These are phyloP conservation scores for Rubia yunnanensis DNA, from an alignment of 257 asterid species.

Conservation along the genomic window DNA sequence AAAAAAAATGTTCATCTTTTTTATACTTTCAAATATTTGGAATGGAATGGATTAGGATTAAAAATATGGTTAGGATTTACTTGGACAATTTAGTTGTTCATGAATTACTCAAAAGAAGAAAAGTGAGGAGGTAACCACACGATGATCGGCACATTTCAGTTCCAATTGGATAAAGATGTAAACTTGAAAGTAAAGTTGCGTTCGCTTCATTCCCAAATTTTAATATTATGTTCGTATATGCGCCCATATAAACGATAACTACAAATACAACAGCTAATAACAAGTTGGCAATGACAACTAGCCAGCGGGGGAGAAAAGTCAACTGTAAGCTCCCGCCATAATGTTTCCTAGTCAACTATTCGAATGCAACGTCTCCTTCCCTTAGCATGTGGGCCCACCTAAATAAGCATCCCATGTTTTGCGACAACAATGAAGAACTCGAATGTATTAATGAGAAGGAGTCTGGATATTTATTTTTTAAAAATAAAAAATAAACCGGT, in stretches of 20 bases:
- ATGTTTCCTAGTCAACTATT: constrained; percentile 11
- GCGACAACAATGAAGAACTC: neutral
- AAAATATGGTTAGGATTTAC: too few relatives aligned
- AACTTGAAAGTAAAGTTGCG: neutral
- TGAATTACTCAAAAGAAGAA: too few relatives aligned
- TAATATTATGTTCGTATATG: too few relatives aligned
- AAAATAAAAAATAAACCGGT: too few relatives aligned
- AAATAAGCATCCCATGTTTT: neutral
- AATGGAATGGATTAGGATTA: too few relatives aligned
- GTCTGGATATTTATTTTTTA: too few relatives aligned
- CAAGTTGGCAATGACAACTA: neutral
- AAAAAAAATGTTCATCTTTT: too few relatives aligned
- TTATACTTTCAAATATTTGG: too few relatives aligned
- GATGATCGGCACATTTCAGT: too few relatives aligned
- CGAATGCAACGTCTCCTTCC: constrained; percentile 5
- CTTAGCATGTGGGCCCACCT: neutral
- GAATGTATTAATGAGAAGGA: too few relatives aligned
- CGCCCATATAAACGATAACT: neutral
- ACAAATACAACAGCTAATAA: neutral
- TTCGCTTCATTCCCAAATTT: neutral
- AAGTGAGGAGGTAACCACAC: too few relatives aligned
- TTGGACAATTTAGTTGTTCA: too few relatives aligned
- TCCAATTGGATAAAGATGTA: neutral
- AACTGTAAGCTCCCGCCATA: constrained; percentile 2
- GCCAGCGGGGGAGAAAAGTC: constrained; percentile 10